Evolutionary conservation across 2,329 filamentous ascomycete species (phyloP), one percentile per base, ranked within the genome.

Genomic region (Fusarium abutilonis): DNA sequence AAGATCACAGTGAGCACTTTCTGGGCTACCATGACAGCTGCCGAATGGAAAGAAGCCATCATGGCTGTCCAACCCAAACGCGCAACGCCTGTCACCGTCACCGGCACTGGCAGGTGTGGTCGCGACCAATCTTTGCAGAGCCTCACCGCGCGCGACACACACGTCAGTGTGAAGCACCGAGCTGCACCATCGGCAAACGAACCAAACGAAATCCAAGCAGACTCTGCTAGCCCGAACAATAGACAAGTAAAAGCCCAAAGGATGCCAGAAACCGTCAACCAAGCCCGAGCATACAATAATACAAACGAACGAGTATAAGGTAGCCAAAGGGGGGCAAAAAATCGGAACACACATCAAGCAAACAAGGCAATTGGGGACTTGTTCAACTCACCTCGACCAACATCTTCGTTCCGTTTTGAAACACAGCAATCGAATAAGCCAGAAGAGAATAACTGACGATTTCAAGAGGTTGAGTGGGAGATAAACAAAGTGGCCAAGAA

Each of bases 341-440:
- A 34, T 50, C 19, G 41, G 26, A 36, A 60, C 31, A 60, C 50
- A 38, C 19, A 54, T 42, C 50, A 14, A 56, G 40, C 28, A 31
- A 34, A 15, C 57, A 56, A 36, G 36, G 56, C 49, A 59, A 50
- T 49, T 50, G 39, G 56, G 21, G 47, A 49, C 40, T 52, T 65
- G 19, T 65, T 55, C 49, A 55, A 75, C 74, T 74, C 68, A 76
- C 74, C 69, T 76, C 74, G 54, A 75, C 73, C 73, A 76, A 71
- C 74, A 76, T 75, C 50, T 64, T 63, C 43, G 38, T 56, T 57
- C 51, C 28, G n/a, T 10, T 41, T 39, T 49, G 29, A 43, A 55
- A 50, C 51, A 26, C 47, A 59, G 35, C 54, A 49, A 60, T 54
- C 54, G 56, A 38, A 53, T 35, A 51, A 48, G 44, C 59, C 46